Conservation (phyloP, 768 basidiomycete genomes). For the Lentinula aciculospora region DNA sequence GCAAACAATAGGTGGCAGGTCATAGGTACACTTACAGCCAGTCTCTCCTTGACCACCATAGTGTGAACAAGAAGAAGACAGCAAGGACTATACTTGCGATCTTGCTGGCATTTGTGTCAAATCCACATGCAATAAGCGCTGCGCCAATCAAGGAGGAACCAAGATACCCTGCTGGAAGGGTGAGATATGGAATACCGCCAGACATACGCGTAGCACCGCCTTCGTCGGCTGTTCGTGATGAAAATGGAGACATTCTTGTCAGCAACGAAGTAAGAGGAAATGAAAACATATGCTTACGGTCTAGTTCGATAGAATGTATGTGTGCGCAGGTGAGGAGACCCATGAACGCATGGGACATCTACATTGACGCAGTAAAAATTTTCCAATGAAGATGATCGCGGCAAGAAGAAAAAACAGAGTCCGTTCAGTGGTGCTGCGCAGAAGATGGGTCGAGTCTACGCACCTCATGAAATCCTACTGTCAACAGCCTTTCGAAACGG, state of each 20-base stretch:
- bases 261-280: not conserved
- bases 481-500: conserved; percentile 50
- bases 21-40: conserved; percentile 47
- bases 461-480: conserved; percentile 88
- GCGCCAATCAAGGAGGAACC: conserved; percentile 30
- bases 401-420: not conserved
- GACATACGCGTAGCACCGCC: conserved; percentile 86
- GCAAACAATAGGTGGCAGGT: not conserved
- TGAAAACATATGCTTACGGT: conserved; percentile 50
- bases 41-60: conserved; percentile 83
- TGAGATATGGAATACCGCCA: conserved; percentile 77
- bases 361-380: not conserved
- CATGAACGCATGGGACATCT: conserved; percentile 85
- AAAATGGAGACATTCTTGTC: not conserved
- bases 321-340: conserved; percentile 82
- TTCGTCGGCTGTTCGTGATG: conserved; percentile 59
- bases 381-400: not conserved
- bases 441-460: conserved; percentile 1
- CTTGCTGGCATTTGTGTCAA: conserved; percentile 86
- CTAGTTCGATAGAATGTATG: conserved; percentile 81
- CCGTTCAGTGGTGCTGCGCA: not conserved
- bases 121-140: conserved; percentile 80
- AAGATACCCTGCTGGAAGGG: conserved; percentile 51
- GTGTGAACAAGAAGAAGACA: conserved; percentile 79
- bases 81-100: conserved; percentile 75